phyloP scores from a whole-genome alignment of 2,329 filamentous ascomycete species.

The Thelonectria blattea region DNA sequence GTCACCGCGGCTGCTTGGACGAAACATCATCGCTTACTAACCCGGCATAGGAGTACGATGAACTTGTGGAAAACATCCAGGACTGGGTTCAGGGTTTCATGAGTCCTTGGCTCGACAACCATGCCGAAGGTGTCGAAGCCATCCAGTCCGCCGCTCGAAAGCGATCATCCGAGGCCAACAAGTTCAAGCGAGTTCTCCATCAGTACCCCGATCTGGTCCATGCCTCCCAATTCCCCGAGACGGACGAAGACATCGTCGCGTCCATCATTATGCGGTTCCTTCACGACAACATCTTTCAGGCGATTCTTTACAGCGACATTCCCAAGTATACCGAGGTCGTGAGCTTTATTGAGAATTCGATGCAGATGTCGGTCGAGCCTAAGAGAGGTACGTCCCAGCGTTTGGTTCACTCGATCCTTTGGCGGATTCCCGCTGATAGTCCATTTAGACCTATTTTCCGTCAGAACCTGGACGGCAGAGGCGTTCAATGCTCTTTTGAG shows the following conservation, averaged over 20 bases:
- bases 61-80: slow-evolving; percentile 42
- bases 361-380: slow-evolving; percentile 45
- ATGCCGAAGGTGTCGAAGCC: slow-evolving; percentile 32
- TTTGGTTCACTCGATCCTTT: neutral
- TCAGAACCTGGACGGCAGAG: slow-evolving; percentile 47
- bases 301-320: slow-evolving; percentile 39
- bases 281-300: slow-evolving; percentile 45
- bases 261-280: slow-evolving; percentile 45
- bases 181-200: slow-evolving; percentile 37
- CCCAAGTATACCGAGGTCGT: slow-evolving; percentile 36
- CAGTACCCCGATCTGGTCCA: slow-evolving; percentile 42
- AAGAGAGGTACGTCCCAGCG: slow-evolving; percentile 42
- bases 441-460: slow-evolving; percentile 43
- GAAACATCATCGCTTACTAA: slow-evolving; percentile 20
- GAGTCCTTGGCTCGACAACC: slow-evolving; percentile 39
- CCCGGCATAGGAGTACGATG: slow-evolving; percentile 42
- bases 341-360: slow-evolving; percentile 43
- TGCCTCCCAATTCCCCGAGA: slow-evolving; percentile 43
- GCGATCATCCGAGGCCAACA: slow-evolving; percentile 34
- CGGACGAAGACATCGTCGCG: slow-evolving; percentile 46
- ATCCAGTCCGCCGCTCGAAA: slow-evolving; percentile 32
- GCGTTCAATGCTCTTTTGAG: slow-evolving; percentile 45
- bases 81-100: slow-evolving; percentile 47
- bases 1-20: neutral
- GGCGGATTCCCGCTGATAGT: neutral